A percentile compares a stretch with the other conserved stretches of the same genome.
Conservation (phyloP, 805 yeast genomes). For the Dipodascus geniculatus region DNA sequence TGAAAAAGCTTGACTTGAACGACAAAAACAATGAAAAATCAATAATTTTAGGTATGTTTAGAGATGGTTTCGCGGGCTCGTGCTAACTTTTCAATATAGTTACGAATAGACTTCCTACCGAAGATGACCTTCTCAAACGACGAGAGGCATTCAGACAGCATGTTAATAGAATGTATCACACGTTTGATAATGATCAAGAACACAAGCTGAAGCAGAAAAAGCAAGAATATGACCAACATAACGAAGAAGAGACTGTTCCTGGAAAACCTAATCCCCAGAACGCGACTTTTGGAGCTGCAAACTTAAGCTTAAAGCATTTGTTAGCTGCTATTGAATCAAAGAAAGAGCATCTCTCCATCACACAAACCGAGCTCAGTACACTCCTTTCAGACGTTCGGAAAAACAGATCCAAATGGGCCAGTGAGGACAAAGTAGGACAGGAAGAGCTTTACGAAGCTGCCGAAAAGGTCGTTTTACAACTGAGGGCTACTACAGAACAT, state of each 20-base stretch:
- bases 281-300: slow-evolving; percentile 59
- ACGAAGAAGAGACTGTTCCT: slow-evolving; percentile 26
- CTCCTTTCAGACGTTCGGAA: slow-evolving; percentile 87
- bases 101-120: slow-evolving; percentile 2
- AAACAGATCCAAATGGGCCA: slow-evolving; percentile 95
- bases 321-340: slow-evolving; percentile 66
- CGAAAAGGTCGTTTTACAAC: slow-evolving; percentile 83
- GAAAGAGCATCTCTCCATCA: slow-evolving; percentile 57
- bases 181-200: slow-evolving; percentile 58
- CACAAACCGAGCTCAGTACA: slow-evolving; percentile 74
- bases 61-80: too few species aligned
- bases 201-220: slow-evolving; percentile 64
- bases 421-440: slow-evolving; percentile 90
- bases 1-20: slow-evolving; percentile 7
- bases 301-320: slow-evolving; percentile 67
- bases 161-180: slow-evolving; percentile 51
- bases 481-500: slow-evolving; percentile 89
- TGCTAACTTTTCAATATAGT: background rate
- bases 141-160: slow-evolving; percentile 19
- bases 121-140: slow-evolving; percentile 9
- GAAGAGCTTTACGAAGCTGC: slow-evolving; percentile 97
- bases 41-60: background rate
- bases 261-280: slow-evolving; percentile 19
- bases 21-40: slow-evolving; percentile 2
- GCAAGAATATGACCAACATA: slow-evolving; percentile 63